phyloP scores from a whole-genome alignment of 2,329 filamentous ascomycete species.

The Cladosporium sp. region DNA sequence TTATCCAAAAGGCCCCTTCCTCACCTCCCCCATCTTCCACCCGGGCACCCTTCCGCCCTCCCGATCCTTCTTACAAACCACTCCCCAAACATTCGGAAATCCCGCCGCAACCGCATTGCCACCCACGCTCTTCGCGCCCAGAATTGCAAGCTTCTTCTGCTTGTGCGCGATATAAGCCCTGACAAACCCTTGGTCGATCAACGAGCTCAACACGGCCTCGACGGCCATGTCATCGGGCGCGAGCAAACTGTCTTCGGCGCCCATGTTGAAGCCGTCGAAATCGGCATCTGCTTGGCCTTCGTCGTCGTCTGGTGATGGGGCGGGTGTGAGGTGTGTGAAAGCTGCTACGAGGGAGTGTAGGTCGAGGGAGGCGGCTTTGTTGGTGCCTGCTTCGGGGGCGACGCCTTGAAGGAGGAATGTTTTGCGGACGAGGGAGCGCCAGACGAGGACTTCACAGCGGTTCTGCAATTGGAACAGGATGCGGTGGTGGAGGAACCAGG shows the following conservation, averaged over 20 bases:
- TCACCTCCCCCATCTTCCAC: slow-evolving; percentile 57
- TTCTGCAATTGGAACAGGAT: slow-evolving; percentile 74
- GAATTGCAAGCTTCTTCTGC: slow-evolving; percentile 75
- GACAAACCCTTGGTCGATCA: slow-evolving; percentile 78
- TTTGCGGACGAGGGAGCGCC: slow-evolving; percentile 77
- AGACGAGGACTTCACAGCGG: slow-evolving; percentile 77
- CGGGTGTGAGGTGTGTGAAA: slow-evolving; percentile 14
- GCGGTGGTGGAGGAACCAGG: slow-evolving; percentile 75
- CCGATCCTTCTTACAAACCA: slow-evolving; percentile 62
- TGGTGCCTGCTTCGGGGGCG: slow-evolving; percentile 55
- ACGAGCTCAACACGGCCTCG: slow-evolving; percentile 69
- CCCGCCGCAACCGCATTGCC: slow-evolving; percentile 65
- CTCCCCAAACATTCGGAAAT: slow-evolving; percentile 73
- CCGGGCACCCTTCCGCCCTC: slow-evolving; percentile 66
- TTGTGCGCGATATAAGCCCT: slow-evolving; percentile 81
- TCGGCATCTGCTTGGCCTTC: slow-evolving; percentile 35
- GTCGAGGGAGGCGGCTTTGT: slow-evolving; percentile 47
- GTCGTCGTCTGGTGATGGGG: slow-evolving; percentile 31
- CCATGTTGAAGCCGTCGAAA: slow-evolving; percentile 21
- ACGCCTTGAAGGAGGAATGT: slow-evolving; percentile 77
- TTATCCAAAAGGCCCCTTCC: background rate
- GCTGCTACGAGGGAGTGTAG: slow-evolving; percentile 61
- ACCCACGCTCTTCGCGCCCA: slow-evolving; percentile 62
- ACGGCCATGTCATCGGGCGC: slow-evolving; percentile 28
- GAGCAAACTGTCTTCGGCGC: background rate